Conservation (phyloP, 768 basidiomycete species). For the Royoungia palumana region DNA sequence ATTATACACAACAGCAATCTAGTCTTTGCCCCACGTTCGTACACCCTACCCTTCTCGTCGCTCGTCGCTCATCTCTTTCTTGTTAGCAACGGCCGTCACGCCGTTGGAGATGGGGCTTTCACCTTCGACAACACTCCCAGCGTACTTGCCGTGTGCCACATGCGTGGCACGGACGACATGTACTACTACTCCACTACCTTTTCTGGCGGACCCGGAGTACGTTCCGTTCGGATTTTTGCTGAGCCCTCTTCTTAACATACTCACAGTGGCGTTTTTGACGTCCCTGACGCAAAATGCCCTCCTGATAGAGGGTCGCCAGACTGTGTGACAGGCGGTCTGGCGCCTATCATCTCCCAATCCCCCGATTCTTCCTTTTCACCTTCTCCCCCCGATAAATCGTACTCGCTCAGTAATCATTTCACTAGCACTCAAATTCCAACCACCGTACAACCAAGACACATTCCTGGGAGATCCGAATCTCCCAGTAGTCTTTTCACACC, state of each 20-base stretch:
- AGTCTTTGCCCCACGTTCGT: conserved; percentile 91
- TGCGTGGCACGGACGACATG: conserved; percentile 76
- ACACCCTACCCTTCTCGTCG: conserved; percentile 16
- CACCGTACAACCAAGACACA: conserved; percentile 39
- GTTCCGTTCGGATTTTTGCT: conserved; percentile 25
- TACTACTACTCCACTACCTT: conserved; percentile 93
- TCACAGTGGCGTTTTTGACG: conserved; percentile 92
- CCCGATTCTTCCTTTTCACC: conserved; percentile 34
- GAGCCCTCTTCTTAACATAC: conserved; percentile 2
- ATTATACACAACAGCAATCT: conserved; percentile 74
- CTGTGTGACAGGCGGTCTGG: conserved; percentile 92
- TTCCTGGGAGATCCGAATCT: conserved; percentile 40
- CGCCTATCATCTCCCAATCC: conserved; percentile 54
- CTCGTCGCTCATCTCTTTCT: conserved; percentile 11
- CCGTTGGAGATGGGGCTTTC: conserved; percentile 97
- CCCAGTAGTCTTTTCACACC: conserved; percentile 56
- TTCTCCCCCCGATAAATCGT: conserved; percentile 25
- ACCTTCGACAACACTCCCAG: conserved; percentile 72
- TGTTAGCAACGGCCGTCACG: conserved; percentile 86
- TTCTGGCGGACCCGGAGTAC: conserved; percentile 89
- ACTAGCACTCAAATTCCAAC: conserved; percentile 24
- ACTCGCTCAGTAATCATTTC: conserved; percentile 17
- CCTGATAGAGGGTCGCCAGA: conserved; percentile 91
- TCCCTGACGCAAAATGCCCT: conserved; percentile 89
- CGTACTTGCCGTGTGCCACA: conserved; percentile 83